These are phyloP conservation scores for Cadophora malorum DNA, from an alignment of 2,329 filamentous ascomycete species.

Conservation along the genomic window DNA sequence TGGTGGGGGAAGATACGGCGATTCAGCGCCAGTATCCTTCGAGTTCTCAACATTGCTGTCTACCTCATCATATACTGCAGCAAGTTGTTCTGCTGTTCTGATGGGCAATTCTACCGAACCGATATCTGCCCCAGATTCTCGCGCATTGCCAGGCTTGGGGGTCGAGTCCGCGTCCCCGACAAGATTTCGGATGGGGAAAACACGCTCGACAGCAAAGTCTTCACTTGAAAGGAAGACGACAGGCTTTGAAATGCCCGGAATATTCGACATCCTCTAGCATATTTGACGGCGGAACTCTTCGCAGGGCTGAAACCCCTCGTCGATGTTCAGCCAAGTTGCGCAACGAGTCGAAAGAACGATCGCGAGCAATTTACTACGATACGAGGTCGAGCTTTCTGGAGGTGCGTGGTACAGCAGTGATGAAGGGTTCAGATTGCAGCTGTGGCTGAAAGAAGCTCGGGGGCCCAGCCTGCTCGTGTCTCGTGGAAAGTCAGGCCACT, in stretches of 20 bases:
- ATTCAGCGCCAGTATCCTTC: not conserved
- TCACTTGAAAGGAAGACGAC: conserved; percentile 31
- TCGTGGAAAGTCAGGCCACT: not conserved
- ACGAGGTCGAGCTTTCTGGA: conserved; percentile 6
- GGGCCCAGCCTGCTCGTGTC: not conserved
- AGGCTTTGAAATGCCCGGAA: conserved; percentile 23
- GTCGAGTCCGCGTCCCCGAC: conserved; percentile 18
- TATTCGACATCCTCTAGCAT: conserved; percentile 27
- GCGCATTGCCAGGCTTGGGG: not conserved
- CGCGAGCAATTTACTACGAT: not conserved
- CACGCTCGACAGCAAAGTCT: conserved; percentile 35
- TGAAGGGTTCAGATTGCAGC: not conserved
- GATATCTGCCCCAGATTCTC: not conserved
- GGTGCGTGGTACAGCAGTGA: not conserved
- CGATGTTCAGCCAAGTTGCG: not conserved
- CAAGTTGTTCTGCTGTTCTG: not conserved
- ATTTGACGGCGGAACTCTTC: conserved; percentile 4
- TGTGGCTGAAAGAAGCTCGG: conserved; percentile 9
- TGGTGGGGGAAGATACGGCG: conserved; percentile 30
- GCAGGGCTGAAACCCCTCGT: conserved; percentile 4
- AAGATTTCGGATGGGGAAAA: conserved; percentile 40
- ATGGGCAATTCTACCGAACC: not conserved
- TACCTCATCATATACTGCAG: not conserved
- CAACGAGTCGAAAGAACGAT: not conserved
- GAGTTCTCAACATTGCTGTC: not conserved